phyloP scores from a whole-genome alignment of 139 green algal species.

The Auxenochlorella pyrenoidosa region DNA sequence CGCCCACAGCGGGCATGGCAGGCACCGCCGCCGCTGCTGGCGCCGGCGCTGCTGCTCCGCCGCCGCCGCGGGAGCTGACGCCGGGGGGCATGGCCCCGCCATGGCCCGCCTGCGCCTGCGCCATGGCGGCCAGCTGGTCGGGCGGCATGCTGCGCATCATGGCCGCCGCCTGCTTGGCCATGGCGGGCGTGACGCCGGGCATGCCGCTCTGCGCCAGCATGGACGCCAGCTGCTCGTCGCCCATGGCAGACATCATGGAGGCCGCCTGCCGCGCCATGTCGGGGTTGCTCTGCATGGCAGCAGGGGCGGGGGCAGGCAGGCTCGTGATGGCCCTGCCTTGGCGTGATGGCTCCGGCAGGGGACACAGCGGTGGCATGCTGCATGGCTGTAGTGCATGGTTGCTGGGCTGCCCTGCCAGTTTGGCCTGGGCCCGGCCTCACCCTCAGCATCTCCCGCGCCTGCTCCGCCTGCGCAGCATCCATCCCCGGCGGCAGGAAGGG shows the following conservation, averaged over 20 bases:
- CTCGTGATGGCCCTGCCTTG: no score
- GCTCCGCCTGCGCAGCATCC: neutral
- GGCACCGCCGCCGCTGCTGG: neutral
- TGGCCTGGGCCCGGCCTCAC: neutral
- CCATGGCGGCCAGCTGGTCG: constrained; percentile 25
- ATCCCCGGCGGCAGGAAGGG: constrained; percentile 15
- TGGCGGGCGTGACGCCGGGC: constrained; percentile 32
- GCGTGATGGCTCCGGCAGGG: no score
- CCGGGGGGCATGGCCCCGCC: neutral
- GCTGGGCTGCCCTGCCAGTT: neutral
- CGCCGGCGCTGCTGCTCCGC: neutral
- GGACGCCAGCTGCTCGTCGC: constrained; percentile 27
- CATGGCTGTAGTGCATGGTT: no score
- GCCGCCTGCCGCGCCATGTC: constrained; percentile 27
- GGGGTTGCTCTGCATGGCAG: constrained; percentile 16
- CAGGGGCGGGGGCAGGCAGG: no score
- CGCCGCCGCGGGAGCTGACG: neutral
- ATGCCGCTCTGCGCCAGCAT: constrained; percentile 20
- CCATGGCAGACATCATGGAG: constrained; percentile 17
- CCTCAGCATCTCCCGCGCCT: constrained; percentile 33
- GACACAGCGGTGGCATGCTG: no score
- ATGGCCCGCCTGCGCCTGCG: neutral
- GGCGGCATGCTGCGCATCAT: constrained; percentile 32
- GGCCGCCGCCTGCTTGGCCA: constrained; percentile 24
- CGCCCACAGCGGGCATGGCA: neutral